Conservation (phyloP, 345 rosid species). For the Psidium friedrichsthalianum region DNA sequence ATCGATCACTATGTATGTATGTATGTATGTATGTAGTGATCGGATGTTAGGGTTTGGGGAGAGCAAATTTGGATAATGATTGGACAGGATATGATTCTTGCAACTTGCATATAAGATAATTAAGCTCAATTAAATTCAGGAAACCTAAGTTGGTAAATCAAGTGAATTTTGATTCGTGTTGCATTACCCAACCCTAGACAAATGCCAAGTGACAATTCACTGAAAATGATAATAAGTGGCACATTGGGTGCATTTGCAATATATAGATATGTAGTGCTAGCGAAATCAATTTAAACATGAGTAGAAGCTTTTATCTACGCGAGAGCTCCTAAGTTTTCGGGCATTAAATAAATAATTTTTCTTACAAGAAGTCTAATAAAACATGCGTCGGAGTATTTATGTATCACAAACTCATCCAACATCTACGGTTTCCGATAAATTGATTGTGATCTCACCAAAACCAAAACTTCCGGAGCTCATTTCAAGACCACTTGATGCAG, state of each 20-base stretch:
- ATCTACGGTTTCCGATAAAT: background rate
- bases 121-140: background rate
- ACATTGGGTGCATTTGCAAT: background rate
- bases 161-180: background rate
- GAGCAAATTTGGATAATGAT: background rate
- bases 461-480: background rate
- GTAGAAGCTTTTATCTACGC: background rate
- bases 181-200: background rate
- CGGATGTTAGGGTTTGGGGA: background rate
- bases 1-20: background rate
- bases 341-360: background rate
- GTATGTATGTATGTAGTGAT: background rate
- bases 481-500: background rate
- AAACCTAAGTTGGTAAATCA: background rate
- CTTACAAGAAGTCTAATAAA: background rate
- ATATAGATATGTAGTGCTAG: background rate
- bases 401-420: background rate
- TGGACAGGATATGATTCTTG: background rate
- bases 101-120: background rate
- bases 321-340: background rate
- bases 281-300: background rate
- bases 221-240: background rate
- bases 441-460: background rate
- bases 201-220: background rate
- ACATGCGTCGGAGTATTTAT: background rate